phyloP scores from a whole-genome alignment of 768 basidiomycete genomes.

The Pulveroboletus frians region DNA sequence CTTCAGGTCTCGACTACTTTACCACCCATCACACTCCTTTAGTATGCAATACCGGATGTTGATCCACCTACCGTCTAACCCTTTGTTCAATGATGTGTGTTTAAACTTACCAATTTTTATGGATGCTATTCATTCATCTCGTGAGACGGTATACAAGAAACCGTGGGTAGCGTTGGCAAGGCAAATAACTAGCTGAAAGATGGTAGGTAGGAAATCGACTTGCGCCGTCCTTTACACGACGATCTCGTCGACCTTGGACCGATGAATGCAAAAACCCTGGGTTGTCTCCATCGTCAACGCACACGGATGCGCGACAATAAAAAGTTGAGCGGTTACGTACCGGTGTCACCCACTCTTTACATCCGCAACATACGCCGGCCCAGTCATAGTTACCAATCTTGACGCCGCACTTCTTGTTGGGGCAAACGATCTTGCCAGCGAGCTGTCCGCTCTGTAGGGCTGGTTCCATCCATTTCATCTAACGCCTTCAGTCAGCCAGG shows the following conservation, averaged over 20 bases:
- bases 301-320: neutral
- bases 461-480: constrained; percentile 97
- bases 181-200: neutral
- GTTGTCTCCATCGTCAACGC: neutral
- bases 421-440: constrained; percentile 87
- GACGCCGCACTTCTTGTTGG: constrained; percentile 82
- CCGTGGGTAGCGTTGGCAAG: neutral
- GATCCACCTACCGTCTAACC: constrained; percentile 17
- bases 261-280: constrained; percentile 56
- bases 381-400: constrained; percentile 97
- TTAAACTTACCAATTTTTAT: constrained; percentile 2
- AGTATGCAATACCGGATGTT: constrained; percentile 13
- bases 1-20: constrained; percentile 2
- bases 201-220: neutral
- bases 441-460: constrained; percentile 70
- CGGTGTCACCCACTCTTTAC: constrained; percentile 88
- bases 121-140: constrained; percentile 18
- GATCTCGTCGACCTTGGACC: constrained; percentile 66
- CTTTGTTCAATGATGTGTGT: constrained; percentile 18
- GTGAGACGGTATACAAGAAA: neutral
- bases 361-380: constrained; percentile 90
- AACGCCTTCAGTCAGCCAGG: constrained; percentile 22
- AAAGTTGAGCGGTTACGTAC: constrained; percentile 33
- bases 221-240: constrained; percentile 21
- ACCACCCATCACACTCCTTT: constrained; percentile 15